Conservation (phyloP, 2,329 filamentous ascomycete species). For the Sclerotinia minor region DNA sequence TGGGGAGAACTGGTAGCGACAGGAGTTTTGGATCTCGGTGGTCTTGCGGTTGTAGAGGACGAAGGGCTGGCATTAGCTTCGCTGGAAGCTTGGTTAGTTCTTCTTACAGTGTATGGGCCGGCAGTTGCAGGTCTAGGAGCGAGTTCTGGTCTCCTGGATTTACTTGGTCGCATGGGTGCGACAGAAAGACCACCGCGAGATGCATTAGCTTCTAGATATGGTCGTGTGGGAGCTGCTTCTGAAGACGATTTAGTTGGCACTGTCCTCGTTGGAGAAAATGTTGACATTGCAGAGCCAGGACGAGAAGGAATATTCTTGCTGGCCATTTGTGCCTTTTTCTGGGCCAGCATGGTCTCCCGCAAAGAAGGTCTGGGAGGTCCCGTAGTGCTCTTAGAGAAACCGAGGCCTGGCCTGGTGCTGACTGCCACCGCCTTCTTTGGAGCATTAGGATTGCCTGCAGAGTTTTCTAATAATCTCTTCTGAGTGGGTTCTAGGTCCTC, state of each 20-base stretch:
- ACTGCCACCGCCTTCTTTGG: conserved; percentile 56
- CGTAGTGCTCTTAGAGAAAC: conserved; percentile 64
- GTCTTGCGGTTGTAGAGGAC: conserved; percentile 42
- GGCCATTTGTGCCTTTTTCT: conserved; percentile 64
- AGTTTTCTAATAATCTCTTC: conserved; percentile 77
- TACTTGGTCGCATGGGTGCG: conserved; percentile 62
- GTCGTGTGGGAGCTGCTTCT: conserved; percentile 45
- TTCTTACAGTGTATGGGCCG: conserved; percentile 63
- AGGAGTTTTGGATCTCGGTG: conserved; percentile 50
- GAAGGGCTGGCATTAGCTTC: conserved; percentile 40
- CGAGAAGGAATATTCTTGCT: conserved; percentile 55
- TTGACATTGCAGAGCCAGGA: conserved; percentile 64
- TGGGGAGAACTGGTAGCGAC: conserved; percentile 48
- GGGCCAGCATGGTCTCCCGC: conserved; percentile 80
- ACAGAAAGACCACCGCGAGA: conserved; percentile 60
- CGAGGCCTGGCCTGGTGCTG: conserved; percentile 55
- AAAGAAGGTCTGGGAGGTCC: conserved; percentile 62
- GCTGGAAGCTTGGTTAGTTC: conserved; percentile 38
- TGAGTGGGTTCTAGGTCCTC: conserved; percentile 74
- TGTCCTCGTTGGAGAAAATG: conserved; percentile 55
- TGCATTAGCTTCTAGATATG: conserved; percentile 46
- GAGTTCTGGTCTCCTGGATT: conserved; percentile 53
- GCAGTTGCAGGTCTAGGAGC: conserved; percentile 63
- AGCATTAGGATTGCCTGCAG: conserved; percentile 76
- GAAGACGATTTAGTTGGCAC: conserved; percentile 41